phyloP scores from a whole-genome alignment of 768 basidiomycete species.

The Steccherinum ochraceum region DNA sequence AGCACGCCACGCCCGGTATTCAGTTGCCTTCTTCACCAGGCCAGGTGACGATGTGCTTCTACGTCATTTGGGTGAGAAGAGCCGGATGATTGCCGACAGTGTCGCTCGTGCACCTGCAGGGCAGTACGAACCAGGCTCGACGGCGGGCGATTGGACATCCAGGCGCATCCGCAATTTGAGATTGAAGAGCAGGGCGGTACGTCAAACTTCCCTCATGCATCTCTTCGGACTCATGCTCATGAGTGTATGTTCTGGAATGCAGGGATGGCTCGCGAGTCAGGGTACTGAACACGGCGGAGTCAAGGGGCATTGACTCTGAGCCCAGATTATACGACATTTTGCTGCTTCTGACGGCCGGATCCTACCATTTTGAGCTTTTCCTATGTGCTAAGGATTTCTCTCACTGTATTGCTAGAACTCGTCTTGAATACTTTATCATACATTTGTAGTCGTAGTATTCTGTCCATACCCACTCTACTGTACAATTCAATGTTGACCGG shows the following conservation, averaged over 20 bases:
- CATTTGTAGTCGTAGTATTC: no score
- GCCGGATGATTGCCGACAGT: constrained; percentile 18
- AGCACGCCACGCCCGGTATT: constrained; percentile 24
- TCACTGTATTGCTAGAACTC: no score
- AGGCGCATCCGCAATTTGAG: constrained; percentile 20
- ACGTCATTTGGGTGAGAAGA: constrained; percentile 20
- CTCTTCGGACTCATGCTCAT: background rate
- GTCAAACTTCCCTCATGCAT: constrained; percentile 2
- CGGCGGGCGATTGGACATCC: constrained; percentile 19
- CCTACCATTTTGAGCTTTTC: no score
- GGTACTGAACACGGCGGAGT: constrained; percentile 22
- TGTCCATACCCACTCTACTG: no score
- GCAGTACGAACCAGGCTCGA: constrained; percentile 16
- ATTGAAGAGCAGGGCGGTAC: constrained; percentile 20
- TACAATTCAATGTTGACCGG: no score
- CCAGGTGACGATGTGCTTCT: constrained; percentile 25
- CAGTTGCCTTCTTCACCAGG: constrained; percentile 31
- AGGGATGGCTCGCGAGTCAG: constrained; percentile 22
- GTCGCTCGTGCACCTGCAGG: constrained; percentile 12
- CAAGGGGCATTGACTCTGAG: background rate
- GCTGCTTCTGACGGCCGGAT: no score
- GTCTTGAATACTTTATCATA: no score
- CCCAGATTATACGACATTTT: no score
- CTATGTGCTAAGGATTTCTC: no score
- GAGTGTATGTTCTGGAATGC: background rate